Evolutionary conservation across 1,284 basidiomycete species (phyloP).

Genomic region (Naganishia sp.): DNA sequence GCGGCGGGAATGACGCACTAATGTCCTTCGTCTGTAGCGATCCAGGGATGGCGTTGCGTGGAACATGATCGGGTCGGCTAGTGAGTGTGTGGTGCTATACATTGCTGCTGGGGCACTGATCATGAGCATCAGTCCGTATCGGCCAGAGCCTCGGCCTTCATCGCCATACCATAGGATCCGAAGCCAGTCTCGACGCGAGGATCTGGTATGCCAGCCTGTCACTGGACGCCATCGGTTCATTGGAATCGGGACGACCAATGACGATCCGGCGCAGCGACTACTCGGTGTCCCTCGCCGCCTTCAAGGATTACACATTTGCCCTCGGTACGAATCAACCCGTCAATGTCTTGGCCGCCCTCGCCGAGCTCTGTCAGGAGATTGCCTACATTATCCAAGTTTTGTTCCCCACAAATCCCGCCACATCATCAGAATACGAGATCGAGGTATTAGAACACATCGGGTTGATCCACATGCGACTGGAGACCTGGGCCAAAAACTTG

Average conservation of each 20-base stretch:
- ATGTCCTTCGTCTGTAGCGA: not conserved
- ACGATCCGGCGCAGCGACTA: conserved; percentile 21
- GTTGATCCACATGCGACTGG: conserved; percentile 14
- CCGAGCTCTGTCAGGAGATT: conserved; percentile 12
- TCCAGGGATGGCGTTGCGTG: conserved; percentile 4
- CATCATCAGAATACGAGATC: conserved; percentile 18
- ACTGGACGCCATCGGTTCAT: conserved; percentile 10
- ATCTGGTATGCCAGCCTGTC: conserved; percentile 13
- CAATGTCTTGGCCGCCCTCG: conserved; percentile 13
- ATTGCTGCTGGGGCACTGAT: not conserved
- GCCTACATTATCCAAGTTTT: conserved; percentile 18
- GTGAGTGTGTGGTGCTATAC: not conserved
- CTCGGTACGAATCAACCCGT: conserved; percentile 6
- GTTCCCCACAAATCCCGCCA: conserved; percentile 13
- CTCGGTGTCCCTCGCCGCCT: conserved; percentile 3
- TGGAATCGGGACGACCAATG: conserved; percentile 13
- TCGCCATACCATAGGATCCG: conserved; percentile 9
- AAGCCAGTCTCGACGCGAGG: conserved; percentile 9
- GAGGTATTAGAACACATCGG: conserved; percentile 18
- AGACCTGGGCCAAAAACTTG: conserved; percentile 16
- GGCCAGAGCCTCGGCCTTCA: conserved; percentile 17
- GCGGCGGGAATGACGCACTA: too few relatives aligned
- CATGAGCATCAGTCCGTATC: conserved; percentile 7
- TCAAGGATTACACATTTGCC: conserved; percentile 11
- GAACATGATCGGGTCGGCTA: conserved; percentile 15